Evolutionary conservation across 2,329 filamentous ascomycete genomes (phyloP).

Genomic region (Xylaria sp.): DNA sequence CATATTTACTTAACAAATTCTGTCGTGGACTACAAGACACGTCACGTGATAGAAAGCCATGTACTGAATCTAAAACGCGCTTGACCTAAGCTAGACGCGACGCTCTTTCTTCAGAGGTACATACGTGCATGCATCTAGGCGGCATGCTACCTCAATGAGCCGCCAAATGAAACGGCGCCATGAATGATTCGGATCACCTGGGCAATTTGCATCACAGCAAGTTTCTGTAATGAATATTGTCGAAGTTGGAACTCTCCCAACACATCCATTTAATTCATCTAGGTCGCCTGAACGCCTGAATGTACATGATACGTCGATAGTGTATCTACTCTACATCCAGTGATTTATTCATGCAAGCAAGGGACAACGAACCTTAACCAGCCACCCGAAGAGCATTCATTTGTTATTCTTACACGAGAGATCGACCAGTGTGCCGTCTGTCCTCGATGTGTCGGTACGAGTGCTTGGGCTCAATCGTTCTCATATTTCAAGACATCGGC

Average conservation of each 20-base stretch:
- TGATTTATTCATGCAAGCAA: not conserved
- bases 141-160: not conserved
- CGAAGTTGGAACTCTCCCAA: too few species aligned
- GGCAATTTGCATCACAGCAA: too few species aligned
- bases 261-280: too few species aligned
- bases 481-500: constrained; percentile 58
- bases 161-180: not conserved
- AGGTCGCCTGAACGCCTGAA: too few species aligned
- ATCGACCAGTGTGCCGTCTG: too few species aligned
- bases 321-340: not conserved
- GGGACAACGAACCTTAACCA: not conserved
- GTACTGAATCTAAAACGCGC: not conserved
- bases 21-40: not conserved
- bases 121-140: not conserved
- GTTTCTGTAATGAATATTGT: too few species aligned
- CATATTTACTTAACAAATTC: too few species aligned
- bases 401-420: not conserved
- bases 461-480: constrained; percentile 61
- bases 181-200: too few species aligned
- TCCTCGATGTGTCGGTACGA: constrained; percentile 65
- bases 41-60: not conserved
- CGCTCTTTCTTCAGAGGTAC: not conserved
- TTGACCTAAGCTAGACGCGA: constrained; percentile 3
- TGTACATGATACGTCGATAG: not conserved
- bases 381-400: not conserved